Evolutionary conservation across 1,284 basidiomycete species (phyloP).

Genomic region (Rugosomyces carneus): DNA sequence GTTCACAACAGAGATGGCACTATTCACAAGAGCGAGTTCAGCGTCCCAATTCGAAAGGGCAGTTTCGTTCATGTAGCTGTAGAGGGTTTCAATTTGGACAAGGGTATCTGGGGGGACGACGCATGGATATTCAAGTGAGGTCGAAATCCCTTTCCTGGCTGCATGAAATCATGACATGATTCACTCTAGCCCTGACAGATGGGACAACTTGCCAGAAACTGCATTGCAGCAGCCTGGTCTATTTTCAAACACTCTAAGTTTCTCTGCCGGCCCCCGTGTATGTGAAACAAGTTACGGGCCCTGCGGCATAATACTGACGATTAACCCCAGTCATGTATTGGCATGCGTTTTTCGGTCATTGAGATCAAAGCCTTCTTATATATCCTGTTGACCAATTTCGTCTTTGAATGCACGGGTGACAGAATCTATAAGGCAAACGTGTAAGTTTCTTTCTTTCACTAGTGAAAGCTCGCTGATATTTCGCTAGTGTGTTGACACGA

Average conservation of each 20-base stretch:
- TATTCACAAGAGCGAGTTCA: conserved; percentile 32
- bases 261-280: conserved; percentile 75
- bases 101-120: conserved; percentile 67
- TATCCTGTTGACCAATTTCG: conserved; percentile 61
- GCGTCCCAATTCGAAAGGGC: conserved; percentile 57
- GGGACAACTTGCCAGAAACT: conserved; percentile 66
- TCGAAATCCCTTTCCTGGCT: conserved; percentile 6
- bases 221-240: conserved; percentile 59
- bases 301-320: conserved; percentile 4
- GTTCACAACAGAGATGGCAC: conserved; percentile 51
- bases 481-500: conserved; percentile 58
- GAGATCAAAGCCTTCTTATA: conserved; percentile 76
- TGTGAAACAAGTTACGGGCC: conserved; percentile 20
- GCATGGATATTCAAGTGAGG: conserved; percentile 72
- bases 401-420: conserved; percentile 47
- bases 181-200: conserved; percentile 61
- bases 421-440: conserved; percentile 64
- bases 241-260: conserved; percentile 64
- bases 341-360: conserved; percentile 70
- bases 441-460: conserved; percentile 36
- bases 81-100: conserved; percentile 73
- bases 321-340: conserved; percentile 62
- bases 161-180: conserved; percentile 1
- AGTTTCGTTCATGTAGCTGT: conserved; percentile 69
- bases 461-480: background rate